These are phyloP conservation scores for Fraxinus americana DNA, from an alignment of 257 asterid species.

Conservation along the genomic window DNA sequence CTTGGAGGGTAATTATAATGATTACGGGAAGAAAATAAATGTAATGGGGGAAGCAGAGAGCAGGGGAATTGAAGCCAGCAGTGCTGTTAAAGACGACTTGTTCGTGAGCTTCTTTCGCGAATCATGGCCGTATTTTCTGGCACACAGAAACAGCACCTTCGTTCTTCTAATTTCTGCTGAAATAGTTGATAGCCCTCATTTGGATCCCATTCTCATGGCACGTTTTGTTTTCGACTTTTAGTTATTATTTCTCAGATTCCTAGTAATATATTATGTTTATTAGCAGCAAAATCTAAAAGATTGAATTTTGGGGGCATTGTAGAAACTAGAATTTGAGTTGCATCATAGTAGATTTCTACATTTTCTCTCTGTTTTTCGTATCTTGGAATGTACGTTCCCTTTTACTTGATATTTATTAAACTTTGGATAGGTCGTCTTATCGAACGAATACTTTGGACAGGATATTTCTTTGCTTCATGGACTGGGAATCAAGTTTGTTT, in stretches of 20 bases:
- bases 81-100: slow-evolving; percentile 58
- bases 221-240: slow-evolving; percentile 18
- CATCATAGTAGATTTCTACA: background rate
- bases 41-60: slow-evolving; percentile 45
- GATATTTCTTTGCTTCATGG: slow-evolving; percentile 95
- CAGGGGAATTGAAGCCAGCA: slow-evolving; percentile 39
- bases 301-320: background rate
- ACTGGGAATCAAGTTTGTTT: slow-evolving; percentile 91
- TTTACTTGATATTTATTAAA: background rate
- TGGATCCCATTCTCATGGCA: slow-evolving; percentile 85
- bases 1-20: slow-evolving; percentile 11
- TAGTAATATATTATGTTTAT: background rate
- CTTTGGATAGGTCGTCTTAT: slow-evolving; percentile 7
- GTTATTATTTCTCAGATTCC: background rate
- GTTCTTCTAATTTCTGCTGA: slow-evolving; percentile 87
- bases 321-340: background rate
- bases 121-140: slow-evolving; percentile 87
- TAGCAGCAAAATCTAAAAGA: background rate
- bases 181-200: slow-evolving; percentile 70
- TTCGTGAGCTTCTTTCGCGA: slow-evolving; percentile 86
- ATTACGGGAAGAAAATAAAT: slow-evolving; percentile 26
- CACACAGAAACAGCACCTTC: slow-evolving; percentile 93
- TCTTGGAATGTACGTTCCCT: background rate
- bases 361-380: background rate
- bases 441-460: slow-evolving; percentile 40